Evolutionary conservation across 345 rosid genomes (phyloP).

Genomic region (Linum usitatissimum): DNA sequence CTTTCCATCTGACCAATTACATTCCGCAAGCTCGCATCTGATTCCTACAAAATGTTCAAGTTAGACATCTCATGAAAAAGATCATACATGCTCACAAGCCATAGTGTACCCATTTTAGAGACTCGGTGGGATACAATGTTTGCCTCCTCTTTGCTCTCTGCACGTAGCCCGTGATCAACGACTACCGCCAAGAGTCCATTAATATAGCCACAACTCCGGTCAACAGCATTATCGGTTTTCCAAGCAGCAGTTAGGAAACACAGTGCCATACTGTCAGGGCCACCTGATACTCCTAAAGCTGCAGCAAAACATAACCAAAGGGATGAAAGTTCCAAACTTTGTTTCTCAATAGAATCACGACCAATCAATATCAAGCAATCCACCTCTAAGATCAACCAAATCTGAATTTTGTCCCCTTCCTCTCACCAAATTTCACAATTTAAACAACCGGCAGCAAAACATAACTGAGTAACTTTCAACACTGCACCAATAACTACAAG

Average conservation of each 20-base stretch:
- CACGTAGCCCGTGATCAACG: conserved; percentile 79
- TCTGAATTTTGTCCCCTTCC: not conserved
- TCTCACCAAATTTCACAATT: not conserved
- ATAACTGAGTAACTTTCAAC: not conserved
- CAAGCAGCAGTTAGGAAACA: conserved; percentile 72
- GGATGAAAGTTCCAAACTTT: not conserved
- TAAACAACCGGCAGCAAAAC: conserved; percentile 26
- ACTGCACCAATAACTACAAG: not conserved
- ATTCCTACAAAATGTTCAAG: conserved; percentile 44
- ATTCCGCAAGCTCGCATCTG: conserved; percentile 68
- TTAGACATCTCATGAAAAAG: conserved; percentile 18
- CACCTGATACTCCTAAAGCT: conserved; percentile 94
- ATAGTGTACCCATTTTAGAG: conserved; percentile 57
- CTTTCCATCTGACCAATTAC: conserved; percentile 71
- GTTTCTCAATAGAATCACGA: not conserved
- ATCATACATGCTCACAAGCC: not conserved
- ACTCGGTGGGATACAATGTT: conserved; percentile 43
- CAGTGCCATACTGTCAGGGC: conserved; percentile 92
- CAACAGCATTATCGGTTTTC: conserved; percentile 38
- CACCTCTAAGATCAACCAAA: not conserved
- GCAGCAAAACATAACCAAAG: conserved; percentile 4
- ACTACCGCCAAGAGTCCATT: conserved; percentile 77
- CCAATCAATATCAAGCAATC: not conserved
- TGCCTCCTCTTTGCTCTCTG: conserved; percentile 74
- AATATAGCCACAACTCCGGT: conserved; percentile 31